Conservation (phyloP, 2,329 filamentous ascomycete genomes). For the Venturia oleaginea region DNA sequence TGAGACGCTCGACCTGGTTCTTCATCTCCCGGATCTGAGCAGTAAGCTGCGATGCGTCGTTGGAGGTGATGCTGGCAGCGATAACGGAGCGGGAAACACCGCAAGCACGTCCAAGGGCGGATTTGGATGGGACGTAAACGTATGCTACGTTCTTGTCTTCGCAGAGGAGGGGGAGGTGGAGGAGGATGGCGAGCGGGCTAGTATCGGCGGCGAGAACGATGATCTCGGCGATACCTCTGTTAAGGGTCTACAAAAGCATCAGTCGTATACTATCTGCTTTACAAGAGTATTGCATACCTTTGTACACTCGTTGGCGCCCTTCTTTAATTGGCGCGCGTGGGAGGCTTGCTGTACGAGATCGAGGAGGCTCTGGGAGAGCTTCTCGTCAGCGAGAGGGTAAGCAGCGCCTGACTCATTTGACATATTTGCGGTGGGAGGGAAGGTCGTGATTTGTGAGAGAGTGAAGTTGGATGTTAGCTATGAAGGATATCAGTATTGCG, state of each 20-base stretch:
- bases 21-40: conserved; percentile 81
- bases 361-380: conserved; percentile 13
- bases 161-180: conserved; percentile 80
- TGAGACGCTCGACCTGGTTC: conserved; percentile 91
- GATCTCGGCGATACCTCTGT: conserved; percentile 83
- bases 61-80: conserved; percentile 73
- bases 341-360: conserved; percentile 15
- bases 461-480: background rate
- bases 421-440: background rate
- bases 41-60: conserved; percentile 57
- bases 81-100: conserved; percentile 87
- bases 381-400: conserved; percentile 14
- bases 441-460: background rate
- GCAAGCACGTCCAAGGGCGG: conserved; percentile 78
- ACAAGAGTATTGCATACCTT: background rate
- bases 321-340: conserved; percentile 15
- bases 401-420: conserved; percentile 6
- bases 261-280: background rate
- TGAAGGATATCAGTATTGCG: background rate
- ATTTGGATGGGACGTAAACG: conserved; percentile 76
- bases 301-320: conserved; percentile 17
- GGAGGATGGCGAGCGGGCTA: conserved; percentile 15
- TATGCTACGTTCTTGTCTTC: conserved; percentile 68
- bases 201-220: conserved; percentile 66
- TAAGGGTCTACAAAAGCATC: conserved; percentile 39